Evolutionary conservation across 2,329 filamentous ascomycete species (phyloP), one percentile per base, ranked within the genome.

Genomic region (Aspergillus transmontanensis): DNA sequence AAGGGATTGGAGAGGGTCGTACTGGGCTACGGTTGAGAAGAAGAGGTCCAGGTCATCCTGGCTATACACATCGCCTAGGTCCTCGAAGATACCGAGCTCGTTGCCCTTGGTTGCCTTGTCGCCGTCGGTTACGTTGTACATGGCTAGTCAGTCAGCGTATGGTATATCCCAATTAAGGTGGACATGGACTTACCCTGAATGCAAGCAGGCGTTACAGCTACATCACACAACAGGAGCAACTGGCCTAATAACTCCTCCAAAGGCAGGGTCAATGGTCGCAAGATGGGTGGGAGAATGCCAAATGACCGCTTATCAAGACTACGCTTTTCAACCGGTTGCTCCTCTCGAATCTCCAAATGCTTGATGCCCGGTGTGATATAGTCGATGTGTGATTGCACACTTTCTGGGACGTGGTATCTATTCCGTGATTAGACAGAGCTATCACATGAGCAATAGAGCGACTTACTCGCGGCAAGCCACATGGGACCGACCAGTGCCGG

Each of bases 331-430:
- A 46, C 23, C 9, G 71, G 59, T 26, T 41, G 58, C 10, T 56
- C 63, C 6, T 64, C 65, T 10, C 67, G 69, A 34, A 76, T 69
- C 54, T 75, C 75, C 10, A 77, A 64, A 16, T 73, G 62, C 55
- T 76, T 72, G 34, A 79, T 66, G 28, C 77, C 77, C 2, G 85
- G 85, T 0, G 82, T 86, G 43, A 87, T 81, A 71, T 86, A 87
- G 73, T 87, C 85, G 58, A 87, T 77, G 62, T 86, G 83, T 12
- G 77, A 66, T 50, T 78, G 78, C 16, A 87, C 66, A 46, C 80
- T 71, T 32, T 76, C 75, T 1, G 85, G 85, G 2, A 87, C 74
- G 61, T 85, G 82, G 71, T 86, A 85, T 68, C 72, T 74, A 14
- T 21, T 16, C 1, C 16, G 26, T 16, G 30, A 51, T 23, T 5